These are phyloP conservation scores for Oidiodendron maius DNA, from an alignment of 495 filamentous ascomycete species.

Conservation along the genomic window DNA sequence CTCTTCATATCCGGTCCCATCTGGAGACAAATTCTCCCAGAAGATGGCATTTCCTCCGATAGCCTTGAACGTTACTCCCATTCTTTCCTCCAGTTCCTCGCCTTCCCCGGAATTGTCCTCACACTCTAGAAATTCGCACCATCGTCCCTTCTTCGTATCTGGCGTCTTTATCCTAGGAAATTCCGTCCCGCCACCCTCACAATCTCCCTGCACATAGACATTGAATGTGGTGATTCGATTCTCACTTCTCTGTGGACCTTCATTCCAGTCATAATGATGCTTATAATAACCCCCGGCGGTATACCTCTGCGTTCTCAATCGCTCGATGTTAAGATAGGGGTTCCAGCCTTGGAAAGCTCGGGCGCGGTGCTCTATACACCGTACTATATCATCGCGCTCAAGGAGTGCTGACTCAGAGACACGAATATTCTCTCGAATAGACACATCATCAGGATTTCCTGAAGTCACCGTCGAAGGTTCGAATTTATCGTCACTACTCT, in stretches of 20 bases:
- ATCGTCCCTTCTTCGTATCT: constrained; percentile 9
- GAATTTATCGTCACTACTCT: constrained; percentile 40
- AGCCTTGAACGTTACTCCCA: constrained; percentile 35
- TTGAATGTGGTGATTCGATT: constrained; percentile 53
- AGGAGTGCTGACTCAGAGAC: constrained; percentile 54
- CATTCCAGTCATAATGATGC: constrained; percentile 56
- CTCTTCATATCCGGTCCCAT: constrained; percentile 37
- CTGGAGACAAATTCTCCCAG: constrained; percentile 38
- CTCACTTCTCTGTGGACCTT: constrained; percentile 29
- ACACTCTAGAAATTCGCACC: constrained; percentile 34
- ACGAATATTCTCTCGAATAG: constrained; percentile 40
- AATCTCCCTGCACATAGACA: constrained; percentile 55
- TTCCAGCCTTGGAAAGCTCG: constrained; percentile 56
- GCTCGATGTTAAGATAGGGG: constrained; percentile 52
- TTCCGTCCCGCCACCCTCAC: constrained; percentile 56
- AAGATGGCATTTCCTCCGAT: constrained; percentile 39
- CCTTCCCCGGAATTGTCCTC: constrained; percentile 1
- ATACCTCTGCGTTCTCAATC: constrained; percentile 57
- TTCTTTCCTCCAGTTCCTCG: constrained; percentile 6
- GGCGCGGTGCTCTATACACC: constrained; percentile 55
- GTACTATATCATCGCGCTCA: constrained; percentile 45
- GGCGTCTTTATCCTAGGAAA: constrained; percentile 38
- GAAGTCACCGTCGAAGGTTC: constrained; percentile 49
- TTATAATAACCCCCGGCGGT: constrained; percentile 50
- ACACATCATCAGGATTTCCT: constrained; percentile 28